Evolutionary conservation across 345 rosid species (phyloP).

Genomic region (Turritis glabra): DNA sequence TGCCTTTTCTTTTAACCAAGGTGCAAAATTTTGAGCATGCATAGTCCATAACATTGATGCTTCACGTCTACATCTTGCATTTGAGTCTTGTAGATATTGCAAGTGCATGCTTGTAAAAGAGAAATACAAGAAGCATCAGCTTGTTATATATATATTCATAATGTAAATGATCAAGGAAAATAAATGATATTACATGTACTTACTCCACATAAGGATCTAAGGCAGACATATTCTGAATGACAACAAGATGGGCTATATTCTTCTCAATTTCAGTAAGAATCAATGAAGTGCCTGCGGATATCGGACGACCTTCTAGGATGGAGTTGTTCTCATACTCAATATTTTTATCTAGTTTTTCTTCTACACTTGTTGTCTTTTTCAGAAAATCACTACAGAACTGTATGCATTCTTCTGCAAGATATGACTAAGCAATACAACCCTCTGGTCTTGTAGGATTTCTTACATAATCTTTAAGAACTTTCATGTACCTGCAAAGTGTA

Average conservation of each 20-base stretch:
- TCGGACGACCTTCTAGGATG: background rate
- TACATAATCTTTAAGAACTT: background rate
- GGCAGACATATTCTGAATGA: background rate
- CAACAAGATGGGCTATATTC: background rate
- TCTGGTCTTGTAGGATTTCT: background rate
- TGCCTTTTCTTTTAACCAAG: background rate
- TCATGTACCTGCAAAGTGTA: background rate
- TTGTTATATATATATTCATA: no score
- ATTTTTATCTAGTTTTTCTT: background rate
- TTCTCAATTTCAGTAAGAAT: background rate
- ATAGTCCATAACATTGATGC: background rate
- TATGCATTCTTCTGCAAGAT: background rate
- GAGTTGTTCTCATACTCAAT: background rate
- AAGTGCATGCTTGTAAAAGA: background rate
- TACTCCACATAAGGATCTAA: conserved; percentile 4
- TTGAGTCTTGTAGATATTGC: background rate
- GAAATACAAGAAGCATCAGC: background rate
- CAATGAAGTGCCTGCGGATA: background rate
- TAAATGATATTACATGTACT: background rate
- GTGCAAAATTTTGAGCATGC: background rate
- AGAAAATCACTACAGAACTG: background rate
- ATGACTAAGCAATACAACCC: background rate
- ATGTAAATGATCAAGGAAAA: no score
- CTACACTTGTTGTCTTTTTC: background rate
- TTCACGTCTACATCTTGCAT: background rate